Conservation (phyloP, 306 rosid genomes). For the Coriaria nepalensis region DNA sequence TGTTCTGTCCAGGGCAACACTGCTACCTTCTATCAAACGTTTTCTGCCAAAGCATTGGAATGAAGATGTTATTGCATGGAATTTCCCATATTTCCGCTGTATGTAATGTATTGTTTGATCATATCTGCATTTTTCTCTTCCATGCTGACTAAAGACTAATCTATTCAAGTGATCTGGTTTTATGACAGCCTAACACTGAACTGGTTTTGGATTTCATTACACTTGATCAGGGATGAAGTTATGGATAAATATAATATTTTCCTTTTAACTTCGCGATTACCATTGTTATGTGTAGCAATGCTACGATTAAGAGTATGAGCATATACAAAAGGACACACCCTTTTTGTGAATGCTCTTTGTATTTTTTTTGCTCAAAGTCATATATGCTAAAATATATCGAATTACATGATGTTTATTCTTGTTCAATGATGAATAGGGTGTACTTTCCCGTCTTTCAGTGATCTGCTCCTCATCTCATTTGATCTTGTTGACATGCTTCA, state of each 20-base stretch:
- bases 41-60: slow-evolving; percentile 80
- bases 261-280: too few relatives aligned
- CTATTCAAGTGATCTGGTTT: neutral
- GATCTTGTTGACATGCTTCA: slow-evolving; percentile 39
- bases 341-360: too few relatives aligned
- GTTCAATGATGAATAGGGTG: neutral
- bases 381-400: too few relatives aligned
- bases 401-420: too few relatives aligned
- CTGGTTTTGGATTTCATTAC: too few relatives aligned
- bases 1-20: slow-evolving; percentile 62
- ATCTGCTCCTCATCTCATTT: slow-evolving; percentile 11
- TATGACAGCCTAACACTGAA: too few relatives aligned
- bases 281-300: too few relatives aligned
- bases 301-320: too few relatives aligned
- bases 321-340: too few relatives aligned
- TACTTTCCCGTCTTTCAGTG: neutral
- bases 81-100: slow-evolving; percentile 78
- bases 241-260: too few relatives aligned
- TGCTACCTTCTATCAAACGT: slow-evolving; percentile 70
- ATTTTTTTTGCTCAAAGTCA: too few relatives aligned
- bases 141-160: neutral
- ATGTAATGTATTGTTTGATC: slow-evolving; percentile 23
- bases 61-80: slow-evolving; percentile 51
- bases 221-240: too few relatives aligned
- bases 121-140: neutral